Evolutionary conservation across 176 grass and related monocot genomes (phyloP).

Genomic region (Paspalum vaginatum): DNA sequence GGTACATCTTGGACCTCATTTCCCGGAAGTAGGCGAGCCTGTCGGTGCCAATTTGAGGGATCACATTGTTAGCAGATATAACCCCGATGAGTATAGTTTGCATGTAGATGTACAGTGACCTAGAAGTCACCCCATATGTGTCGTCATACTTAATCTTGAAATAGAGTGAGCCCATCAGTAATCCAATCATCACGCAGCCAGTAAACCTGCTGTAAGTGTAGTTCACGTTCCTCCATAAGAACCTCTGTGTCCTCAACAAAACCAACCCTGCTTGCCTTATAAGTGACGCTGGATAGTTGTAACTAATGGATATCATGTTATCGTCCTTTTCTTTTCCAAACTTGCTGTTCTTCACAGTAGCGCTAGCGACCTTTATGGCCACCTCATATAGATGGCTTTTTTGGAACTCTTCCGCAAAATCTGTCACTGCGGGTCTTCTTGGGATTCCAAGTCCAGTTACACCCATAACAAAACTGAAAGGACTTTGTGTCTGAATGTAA

Average conservation of each 20-base stretch:
- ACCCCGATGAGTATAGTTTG: slow-evolving; percentile 46
- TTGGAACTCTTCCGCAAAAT: slow-evolving; percentile 26
- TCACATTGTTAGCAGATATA: slow-evolving; percentile 45
- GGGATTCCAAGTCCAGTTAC: slow-evolving; percentile 26
- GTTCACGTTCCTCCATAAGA: slow-evolving; percentile 41
- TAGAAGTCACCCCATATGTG: slow-evolving; percentile 39
- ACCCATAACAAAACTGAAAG: slow-evolving; percentile 28
- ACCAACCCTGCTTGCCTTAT: slow-evolving; percentile 18
- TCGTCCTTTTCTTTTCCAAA: not conserved
- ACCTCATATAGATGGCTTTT: slow-evolving; percentile 25
- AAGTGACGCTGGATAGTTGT: slow-evolving; percentile 14
- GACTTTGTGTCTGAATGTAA: slow-evolving; percentile 37
- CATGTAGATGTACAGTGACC: slow-evolving; percentile 44
- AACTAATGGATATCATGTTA: not conserved
- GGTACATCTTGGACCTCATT: slow-evolving; percentile 42
- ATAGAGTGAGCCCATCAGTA: slow-evolving; percentile 42
- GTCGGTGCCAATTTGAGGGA: slow-evolving; percentile 38
- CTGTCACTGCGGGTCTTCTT: slow-evolving; percentile 18
- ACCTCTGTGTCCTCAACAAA: slow-evolving; percentile 42
- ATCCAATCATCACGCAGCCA: slow-evolving; percentile 33
- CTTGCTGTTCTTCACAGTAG: not conserved
- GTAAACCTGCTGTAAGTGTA: slow-evolving; percentile 42
- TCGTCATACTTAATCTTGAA: slow-evolving; percentile 37
- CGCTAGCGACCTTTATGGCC: not conserved
- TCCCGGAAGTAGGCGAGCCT: slow-evolving; percentile 36